Percentiles rank a stretch among this genome's conserved stretches.
Conservation (phyloP, 1,284 basidiomycete species). For the Rhodotorula glutinis region DNA sequence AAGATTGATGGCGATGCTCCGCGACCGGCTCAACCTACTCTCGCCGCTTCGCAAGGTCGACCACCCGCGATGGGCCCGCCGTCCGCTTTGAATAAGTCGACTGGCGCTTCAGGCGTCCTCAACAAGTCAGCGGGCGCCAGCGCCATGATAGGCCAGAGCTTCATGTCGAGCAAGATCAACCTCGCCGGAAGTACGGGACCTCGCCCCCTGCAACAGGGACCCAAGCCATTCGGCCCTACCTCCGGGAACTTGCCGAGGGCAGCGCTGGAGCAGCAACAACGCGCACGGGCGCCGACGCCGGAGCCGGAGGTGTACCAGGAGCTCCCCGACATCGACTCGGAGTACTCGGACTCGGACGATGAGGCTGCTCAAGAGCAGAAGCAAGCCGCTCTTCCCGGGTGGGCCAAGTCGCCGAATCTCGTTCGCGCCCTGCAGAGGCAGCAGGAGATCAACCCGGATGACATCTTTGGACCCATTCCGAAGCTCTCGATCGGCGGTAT, state of each 20-base stretch:
- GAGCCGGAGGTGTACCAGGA: conserved; percentile 70
- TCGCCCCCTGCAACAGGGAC: background rate
- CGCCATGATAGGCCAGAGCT: conserved; percentile 37
- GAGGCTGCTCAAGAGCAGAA: conserved; percentile 65
- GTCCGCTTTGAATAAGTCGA: conserved; percentile 17
- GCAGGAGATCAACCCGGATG: conserved; percentile 76
- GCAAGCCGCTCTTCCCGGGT: conserved; percentile 66
- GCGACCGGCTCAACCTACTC: conserved; percentile 10
- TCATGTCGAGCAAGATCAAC: conserved; percentile 32
- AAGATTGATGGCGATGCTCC: conserved; percentile 45
- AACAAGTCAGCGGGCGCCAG: conserved; percentile 26
- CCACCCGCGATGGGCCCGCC: conserved; percentile 14
- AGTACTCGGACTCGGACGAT: conserved; percentile 92
- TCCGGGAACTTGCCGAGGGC: conserved; percentile 38
- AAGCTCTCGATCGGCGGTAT: conserved; percentile 75
- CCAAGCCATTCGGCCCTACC: conserved; percentile 22
- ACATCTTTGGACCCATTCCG: conserved; percentile 80
- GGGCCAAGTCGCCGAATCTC: conserved; percentile 87
- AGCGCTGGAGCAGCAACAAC: conserved; percentile 47
- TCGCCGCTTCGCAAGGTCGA: conserved; percentile 25
- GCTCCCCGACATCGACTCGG: conserved; percentile 87
- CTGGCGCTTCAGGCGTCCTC: conserved; percentile 14
- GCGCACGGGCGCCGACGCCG: conserved; percentile 45
- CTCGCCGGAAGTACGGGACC: conserved; percentile 8
- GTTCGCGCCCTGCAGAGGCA: conserved; percentile 71